Evolutionary conservation across 1,284 basidiomycete genomes (phyloP), one percentile per base, ranked within the genome.

Genomic region (Cryptococcus sp.): DNA sequence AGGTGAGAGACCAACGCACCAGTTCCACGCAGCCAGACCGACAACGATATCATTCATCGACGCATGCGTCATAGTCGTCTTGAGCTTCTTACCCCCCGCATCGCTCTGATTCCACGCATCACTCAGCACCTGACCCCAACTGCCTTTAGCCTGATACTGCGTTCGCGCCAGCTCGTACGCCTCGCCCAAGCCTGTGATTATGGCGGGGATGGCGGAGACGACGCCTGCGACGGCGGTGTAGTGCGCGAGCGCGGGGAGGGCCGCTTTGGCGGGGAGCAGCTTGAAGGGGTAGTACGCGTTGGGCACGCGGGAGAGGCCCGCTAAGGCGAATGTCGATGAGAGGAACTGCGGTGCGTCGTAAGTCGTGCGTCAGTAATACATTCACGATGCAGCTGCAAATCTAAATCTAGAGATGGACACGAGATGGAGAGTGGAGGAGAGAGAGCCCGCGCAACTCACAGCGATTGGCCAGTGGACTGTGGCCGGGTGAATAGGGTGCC

Each of bases 31-130:
- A 2, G 70, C 72, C 23, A 74, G 49, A n/a, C 50, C 69, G 27
- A 73, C 64, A n/a, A 72, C 71, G 20, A 64, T 45, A 53, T 74
- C 71, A 50, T 74, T 76, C 63, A 76, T 54, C 42, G 59, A 64
- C 17, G 74, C 70, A 62, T 76, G 74, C n/a, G 60, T 70, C 16
- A 74, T 53, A 5, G 71, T 73, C 53, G 62, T 69, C 62, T 72
- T 71, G 47, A 74, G 57, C 58, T 74, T 76, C 49, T 58, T 60
- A 11, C 71, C 71, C 0, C 59, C 62, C 10, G 62, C 56, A 53
- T 72, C 70, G 44, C 59, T 62, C 65, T 60, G 65, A 41, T 68
- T 66, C 54, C 56, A 67, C 8, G 62, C 64, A 5, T 67, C 62
- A 38, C 67, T 62, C 3, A 61, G 49, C 23, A 68, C 65, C 38